Percentiles rank a stretch among this genome's conserved stretches.
Evolutionary conservation across 73 alveolate species (phyloP).

Genomic region (Durusdinium trenchii): DNA sequence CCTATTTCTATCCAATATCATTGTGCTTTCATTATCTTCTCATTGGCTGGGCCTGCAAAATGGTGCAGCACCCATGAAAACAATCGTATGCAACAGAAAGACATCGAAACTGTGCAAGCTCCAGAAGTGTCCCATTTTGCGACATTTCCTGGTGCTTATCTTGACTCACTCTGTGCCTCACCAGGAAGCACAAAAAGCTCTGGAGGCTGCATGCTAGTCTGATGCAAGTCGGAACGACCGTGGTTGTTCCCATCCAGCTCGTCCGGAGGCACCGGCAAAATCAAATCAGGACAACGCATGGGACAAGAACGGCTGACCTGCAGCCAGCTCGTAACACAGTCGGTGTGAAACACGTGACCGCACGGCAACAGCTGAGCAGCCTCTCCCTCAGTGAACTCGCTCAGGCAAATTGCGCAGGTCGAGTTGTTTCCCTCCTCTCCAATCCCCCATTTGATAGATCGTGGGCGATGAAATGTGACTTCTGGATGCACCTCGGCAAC

Average conservation of each 20-base stretch:
- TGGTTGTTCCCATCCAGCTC: no score
- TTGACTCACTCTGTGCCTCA: no score
- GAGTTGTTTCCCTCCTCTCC: constrained; percentile 1
- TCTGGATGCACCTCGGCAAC: constrained; percentile 21
- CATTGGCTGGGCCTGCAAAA: no score
- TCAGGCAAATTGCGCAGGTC: constrained; percentile 75
- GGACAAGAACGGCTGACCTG: constrained; percentile 78
- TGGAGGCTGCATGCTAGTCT: no score
- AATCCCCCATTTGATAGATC: constrained; percentile 10
- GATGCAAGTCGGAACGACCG: no score
- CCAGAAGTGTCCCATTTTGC: no score
- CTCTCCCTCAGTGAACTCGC: constrained; percentile 57
- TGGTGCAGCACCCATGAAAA: no score
- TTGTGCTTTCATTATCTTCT: no score
- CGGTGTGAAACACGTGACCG: constrained; percentile 56
- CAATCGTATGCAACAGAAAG: no score
- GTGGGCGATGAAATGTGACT: constrained; percentile 39
- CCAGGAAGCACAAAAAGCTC: constrained; percentile 45
- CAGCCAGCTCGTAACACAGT: constrained; percentile 72
- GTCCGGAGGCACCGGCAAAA: neutral
- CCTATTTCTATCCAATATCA: no score
- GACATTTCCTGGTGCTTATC: no score
- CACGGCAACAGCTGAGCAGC: constrained; percentile 7
- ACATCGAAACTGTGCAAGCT: no score
- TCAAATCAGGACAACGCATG: constrained; percentile 84